Evolutionary conservation across 176 grass and related monocot species (phyloP).

Genomic region (Coix lacrymajobi): DNA sequence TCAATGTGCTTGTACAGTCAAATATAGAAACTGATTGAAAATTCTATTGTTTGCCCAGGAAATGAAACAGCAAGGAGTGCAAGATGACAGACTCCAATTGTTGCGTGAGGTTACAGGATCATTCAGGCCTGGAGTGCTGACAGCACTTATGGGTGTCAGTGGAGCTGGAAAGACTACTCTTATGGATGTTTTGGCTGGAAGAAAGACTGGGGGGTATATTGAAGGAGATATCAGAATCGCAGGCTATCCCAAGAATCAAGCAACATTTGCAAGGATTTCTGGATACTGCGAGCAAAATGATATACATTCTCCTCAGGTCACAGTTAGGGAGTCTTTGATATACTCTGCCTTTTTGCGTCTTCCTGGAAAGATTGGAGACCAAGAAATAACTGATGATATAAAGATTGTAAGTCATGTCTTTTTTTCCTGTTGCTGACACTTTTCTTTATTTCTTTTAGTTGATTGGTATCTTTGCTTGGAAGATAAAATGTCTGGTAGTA

Average conservation of each 20-base stretch:
- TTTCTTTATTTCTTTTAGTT: background rate
- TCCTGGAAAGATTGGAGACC: slow-evolving; percentile 60
- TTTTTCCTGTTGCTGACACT: background rate
- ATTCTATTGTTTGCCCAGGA: slow-evolving; percentile 42
- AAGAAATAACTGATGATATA: slow-evolving; percentile 71
- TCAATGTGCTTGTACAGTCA: background rate
- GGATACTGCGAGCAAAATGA: slow-evolving; percentile 99
- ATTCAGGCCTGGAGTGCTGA: slow-evolving; percentile 83
- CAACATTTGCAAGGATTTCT: slow-evolving; percentile 95
- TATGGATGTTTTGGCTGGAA: slow-evolving; percentile 95
- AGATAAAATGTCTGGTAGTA: slow-evolving; percentile 6
- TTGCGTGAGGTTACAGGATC: slow-evolving; percentile 76
- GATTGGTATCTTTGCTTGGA: slow-evolving; percentile 11
- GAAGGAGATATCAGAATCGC: slow-evolving; percentile 94
- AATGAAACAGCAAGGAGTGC: slow-evolving; percentile 97
- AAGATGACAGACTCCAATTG: slow-evolving; percentile 84
- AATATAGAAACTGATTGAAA: slow-evolving; percentile 22
- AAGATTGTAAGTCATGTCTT: slow-evolving; percentile 65
- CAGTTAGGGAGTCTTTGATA: slow-evolving; percentile 87
- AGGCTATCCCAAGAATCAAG: slow-evolving; percentile 89
- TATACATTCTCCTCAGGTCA: slow-evolving; percentile 99
- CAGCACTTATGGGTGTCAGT: slow-evolving; percentile 99
- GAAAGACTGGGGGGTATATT: slow-evolving; percentile 98
- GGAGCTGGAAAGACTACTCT: slow-evolving; percentile 96
- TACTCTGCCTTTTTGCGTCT: slow-evolving; percentile 92